These are phyloP conservation scores for Fraxinus sp. DNA, from an alignment of 305 asterid species.

Conservation along the genomic window DNA sequence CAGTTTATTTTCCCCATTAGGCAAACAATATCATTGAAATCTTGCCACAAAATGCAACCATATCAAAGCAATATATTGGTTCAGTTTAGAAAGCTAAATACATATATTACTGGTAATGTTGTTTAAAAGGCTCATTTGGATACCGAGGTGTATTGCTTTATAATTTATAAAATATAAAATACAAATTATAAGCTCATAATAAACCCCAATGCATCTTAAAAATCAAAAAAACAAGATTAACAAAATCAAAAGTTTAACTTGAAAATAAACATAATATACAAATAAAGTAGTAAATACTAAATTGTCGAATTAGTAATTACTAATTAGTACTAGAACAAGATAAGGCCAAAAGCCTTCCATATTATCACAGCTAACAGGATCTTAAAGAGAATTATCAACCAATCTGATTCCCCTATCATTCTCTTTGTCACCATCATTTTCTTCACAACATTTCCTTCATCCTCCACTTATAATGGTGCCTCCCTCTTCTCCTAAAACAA, in stretches of 20 bases:
- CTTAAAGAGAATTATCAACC: background rate
- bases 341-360: background rate
- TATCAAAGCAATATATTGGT: background rate
- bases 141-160: background rate
- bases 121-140: background rate
- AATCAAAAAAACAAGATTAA: background rate
- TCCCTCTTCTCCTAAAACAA: background rate
- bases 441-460: background rate
- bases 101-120: background rate
- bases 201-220: background rate
- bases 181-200: background rate
- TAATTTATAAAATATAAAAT: too few relatives aligned
- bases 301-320: background rate
- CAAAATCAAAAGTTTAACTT: background rate
- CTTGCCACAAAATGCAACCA: background rate
- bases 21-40: constrained; percentile 5
- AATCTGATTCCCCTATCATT: background rate
- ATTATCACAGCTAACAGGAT: background rate
- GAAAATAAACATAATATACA: background rate
- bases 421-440: background rate
- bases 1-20: background rate
- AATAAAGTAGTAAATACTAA: background rate
- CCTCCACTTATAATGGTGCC: background rate
- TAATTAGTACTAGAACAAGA: background rate
- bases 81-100: background rate